Evolutionary conservation across 1,139 yeast genomes (phyloP), one percentile per base, ranked within the genome.

Genomic region (Yamadazyma jaroonii): DNA sequence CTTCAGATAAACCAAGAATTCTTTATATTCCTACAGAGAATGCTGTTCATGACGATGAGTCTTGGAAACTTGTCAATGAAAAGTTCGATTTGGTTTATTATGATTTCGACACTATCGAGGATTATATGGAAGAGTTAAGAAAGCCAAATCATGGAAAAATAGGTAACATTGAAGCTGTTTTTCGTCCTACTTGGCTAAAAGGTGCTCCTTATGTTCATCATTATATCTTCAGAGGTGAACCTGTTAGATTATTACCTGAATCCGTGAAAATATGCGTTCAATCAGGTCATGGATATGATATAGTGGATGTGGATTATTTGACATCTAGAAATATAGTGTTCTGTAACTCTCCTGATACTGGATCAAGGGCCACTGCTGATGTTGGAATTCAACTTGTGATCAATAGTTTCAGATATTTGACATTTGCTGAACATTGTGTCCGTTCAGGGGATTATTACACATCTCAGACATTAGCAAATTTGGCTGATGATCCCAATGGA

Each of bases 221-320:
- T 29, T 59, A 51, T 34, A 49, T 61, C 6, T 53, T 62, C 31
- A 48, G 65, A 38, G 59, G 49, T 24, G 67, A 61, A 10, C 46
- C 63, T 1, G 62, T 59, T 3, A 51, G 43, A 32, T 35, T 45
- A 12, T 29, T 64, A 6, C 70, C 71, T 1, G 53, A 59, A 8
- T 48, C 64, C 0, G 62, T 62, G 20, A 59, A 43, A 33, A 43
- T 44, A 12, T 29, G 37, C 22, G 48, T 44, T 10, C 46, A 42
- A 40, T 61, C 68, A 0, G 70, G 71, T 0, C 70, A 64, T 42
- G 71, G 71, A 0, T 61, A 55, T 41, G 70, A 64, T 43, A 59
- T 61, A 27, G 67, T 61, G 30, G 70, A 64, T 41, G 59, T 64
- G 24, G 47, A 43, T 9, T 57, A 59, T 37, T 46, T 64, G 28